Conservation (phyloP, 2,329 filamentous ascomycete species). For the Dactylellina drechsleri region DNA sequence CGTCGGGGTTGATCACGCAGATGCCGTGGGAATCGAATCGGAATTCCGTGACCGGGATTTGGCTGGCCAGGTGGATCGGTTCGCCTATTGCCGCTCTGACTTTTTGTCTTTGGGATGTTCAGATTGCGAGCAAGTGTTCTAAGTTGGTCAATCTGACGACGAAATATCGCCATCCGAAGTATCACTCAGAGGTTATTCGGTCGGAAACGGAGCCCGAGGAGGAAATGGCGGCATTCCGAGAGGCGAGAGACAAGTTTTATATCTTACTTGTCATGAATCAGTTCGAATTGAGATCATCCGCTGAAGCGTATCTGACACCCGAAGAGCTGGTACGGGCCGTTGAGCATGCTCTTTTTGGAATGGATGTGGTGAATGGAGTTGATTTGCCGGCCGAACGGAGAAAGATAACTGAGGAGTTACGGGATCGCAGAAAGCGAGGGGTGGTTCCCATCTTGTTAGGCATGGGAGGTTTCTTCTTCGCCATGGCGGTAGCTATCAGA, state of each 20-base stretch:
- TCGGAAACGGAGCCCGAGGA: slow-evolving; percentile 20
- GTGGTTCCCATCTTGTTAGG: slow-evolving; percentile 39
- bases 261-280: slow-evolving; percentile 65
- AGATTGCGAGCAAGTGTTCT: slow-evolving; percentile 60
- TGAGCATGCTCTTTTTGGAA: slow-evolving; percentile 41
- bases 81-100: slow-evolving; percentile 59
- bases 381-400: slow-evolving; percentile 31
- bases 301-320: slow-evolving; percentile 27
- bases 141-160: slow-evolving; percentile 59
- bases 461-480: slow-evolving; percentile 47
- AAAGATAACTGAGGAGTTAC: slow-evolving; percentile 18
- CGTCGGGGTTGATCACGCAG: slow-evolving; percentile 57
- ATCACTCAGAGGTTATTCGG: slow-evolving; percentile 31
- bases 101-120: slow-evolving; percentile 61
- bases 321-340: slow-evolving; percentile 33
- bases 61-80: slow-evolving; percentile 58
- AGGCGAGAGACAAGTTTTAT: slow-evolving; percentile 62
- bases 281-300: slow-evolving; percentile 56
- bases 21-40: slow-evolving; percentile 58
- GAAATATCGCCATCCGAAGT: slow-evolving; percentile 25
- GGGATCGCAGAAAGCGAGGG: slow-evolving; percentile 39
- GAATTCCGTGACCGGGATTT: slow-evolving; percentile 55
- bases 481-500: slow-evolving; percentile 43
- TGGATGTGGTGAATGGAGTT: slow-evolving; percentile 34
- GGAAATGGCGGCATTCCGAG: slow-evolving; percentile 38